A percentile compares a stretch with the other conserved stretches of the same genome.
These are phyloP conservation scores for Hygrocybe punicea DNA, from an alignment of 768 basidiomycete species.

Conservation along the genomic window DNA sequence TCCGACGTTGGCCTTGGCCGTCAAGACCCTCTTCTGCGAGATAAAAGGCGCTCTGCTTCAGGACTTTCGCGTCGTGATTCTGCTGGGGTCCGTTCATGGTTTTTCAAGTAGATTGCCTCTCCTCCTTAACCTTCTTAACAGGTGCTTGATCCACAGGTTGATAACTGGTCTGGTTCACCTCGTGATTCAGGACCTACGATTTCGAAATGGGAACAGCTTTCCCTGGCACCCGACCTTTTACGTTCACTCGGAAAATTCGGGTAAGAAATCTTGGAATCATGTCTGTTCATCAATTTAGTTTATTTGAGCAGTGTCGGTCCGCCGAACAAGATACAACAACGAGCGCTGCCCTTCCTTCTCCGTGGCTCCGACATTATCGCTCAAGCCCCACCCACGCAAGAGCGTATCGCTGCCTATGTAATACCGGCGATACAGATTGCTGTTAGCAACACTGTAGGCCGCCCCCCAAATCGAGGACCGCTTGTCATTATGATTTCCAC, in stretches of 20 bases:
- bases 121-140: conserved; percentile 26
- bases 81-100: conserved; percentile 51
- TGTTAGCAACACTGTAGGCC: conserved; percentile 56
- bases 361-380: conserved; percentile 96
- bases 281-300: conserved; percentile 2
- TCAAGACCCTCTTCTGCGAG: conserved; percentile 45
- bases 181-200: conserved; percentile 78
- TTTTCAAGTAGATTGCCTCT: conserved; percentile 4
- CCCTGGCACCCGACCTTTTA: conserved; percentile 80
- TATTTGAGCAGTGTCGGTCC: conserved; percentile 72
- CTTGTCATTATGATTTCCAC: conserved; percentile 93
- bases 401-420: conserved; percentile 95
- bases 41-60: conserved; percentile 75
- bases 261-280: conserved; percentile 44
- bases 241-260: conserved; percentile 91
- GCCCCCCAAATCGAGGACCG: conserved; percentile 69
- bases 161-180: conserved; percentile 51
- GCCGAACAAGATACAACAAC: conserved; percentile 97
- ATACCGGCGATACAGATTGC: conserved; percentile 87
- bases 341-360: conserved; percentile 92
- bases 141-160: conserved; percentile 56
- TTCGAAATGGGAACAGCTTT: conserved; percentile 94
- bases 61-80: conserved; percentile 72
- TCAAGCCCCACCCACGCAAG: conserved; percentile 97
- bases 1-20: conserved; percentile 45